A percentile compares a stretch with the other conserved stretches of the same genome.
phyloP scores from a whole-genome alignment of 192 early-diverging fungal genomes.

The Gryganskiella cystojenkinii region DNA sequence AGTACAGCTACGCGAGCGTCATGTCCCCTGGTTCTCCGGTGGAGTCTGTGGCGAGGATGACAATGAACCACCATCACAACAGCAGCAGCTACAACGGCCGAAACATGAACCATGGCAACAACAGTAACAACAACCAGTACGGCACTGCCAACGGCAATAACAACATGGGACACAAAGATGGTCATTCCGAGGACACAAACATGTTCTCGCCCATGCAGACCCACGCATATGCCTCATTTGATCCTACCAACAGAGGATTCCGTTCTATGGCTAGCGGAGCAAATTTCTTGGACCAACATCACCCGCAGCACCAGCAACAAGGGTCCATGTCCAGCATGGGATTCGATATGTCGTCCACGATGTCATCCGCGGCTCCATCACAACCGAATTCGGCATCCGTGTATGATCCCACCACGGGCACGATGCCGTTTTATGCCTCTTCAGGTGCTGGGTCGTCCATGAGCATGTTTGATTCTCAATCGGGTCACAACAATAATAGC shows the following conservation, averaged over 20 bases:
- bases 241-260: conserved; percentile 29
- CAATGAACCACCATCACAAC: conserved; percentile 9
- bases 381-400: no score
- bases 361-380: no score
- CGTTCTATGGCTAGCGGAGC: conserved; percentile 6
- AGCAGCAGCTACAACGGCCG: not conserved
- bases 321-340: not conserved
- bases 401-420: not conserved
- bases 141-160: not conserved
- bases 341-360: no score
- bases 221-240: conserved; percentile 38
- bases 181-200: conserved; percentile 25
- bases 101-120: conserved; percentile 15
- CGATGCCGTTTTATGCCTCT: no score
- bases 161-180: not conserved
- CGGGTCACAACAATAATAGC: not conserved
- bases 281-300: not conserved
- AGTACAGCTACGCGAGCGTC: conserved; percentile 46
- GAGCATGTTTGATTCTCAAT: conserved; percentile 26
- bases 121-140: no score
- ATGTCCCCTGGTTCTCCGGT: conserved; percentile 45
- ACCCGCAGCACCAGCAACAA: not conserved
- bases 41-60: conserved; percentile 43
- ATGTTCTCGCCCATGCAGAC: conserved; percentile 47
- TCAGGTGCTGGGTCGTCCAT: not conserved